phyloP scores from a whole-genome alignment of 352 stramenopile genomes.

The Globisporangium perplexum region DNA sequence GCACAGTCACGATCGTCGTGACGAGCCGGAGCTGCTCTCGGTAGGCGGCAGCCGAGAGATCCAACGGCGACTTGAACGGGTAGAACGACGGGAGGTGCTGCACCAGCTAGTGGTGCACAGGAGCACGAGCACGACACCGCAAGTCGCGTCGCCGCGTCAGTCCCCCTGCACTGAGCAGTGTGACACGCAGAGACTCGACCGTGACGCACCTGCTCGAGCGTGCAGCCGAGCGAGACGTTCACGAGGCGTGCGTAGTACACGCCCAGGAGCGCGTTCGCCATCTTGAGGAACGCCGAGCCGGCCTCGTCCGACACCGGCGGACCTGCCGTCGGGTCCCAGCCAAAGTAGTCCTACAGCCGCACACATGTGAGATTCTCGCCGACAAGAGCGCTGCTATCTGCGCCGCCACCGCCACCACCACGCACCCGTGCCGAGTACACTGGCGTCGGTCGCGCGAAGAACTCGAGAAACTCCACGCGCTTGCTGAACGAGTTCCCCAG shows the following conservation, averaged over 20 bases:
- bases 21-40: conserved; percentile 79
- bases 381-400: not conserved
- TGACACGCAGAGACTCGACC: not conserved
- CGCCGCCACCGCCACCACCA: not conserved
- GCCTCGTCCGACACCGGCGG: conserved; percentile 28
- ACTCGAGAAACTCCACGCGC: conserved; percentile 60
- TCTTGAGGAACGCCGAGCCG: conserved; percentile 40
- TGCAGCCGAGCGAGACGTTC: conserved; percentile 54
- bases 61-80: conserved; percentile 70
- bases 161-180: not conserved
- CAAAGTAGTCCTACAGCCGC: conserved; percentile 59
- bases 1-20: conserved; percentile 80
- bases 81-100: conserved; percentile 71
- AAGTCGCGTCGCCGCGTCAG: too few relatives aligned
- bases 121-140: not conserved
- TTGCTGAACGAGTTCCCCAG: conserved; percentile 55
- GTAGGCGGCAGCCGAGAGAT: conserved; percentile 66
- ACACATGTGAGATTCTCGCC: not conserved
- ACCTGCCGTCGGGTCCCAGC: conserved; percentile 65
- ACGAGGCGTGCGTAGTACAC: conserved; percentile 64
- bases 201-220: conserved; percentile 40
- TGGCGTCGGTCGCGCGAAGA: conserved; percentile 42
- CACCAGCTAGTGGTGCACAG: conserved; percentile 32
- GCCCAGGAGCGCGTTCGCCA: conserved; percentile 64
- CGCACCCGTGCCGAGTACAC: conserved; percentile 44